Base-by-base conservation (phyloP, 2,329 filamentous ascomycete species). In the Colletotrichum euphorbiae region DNA sequence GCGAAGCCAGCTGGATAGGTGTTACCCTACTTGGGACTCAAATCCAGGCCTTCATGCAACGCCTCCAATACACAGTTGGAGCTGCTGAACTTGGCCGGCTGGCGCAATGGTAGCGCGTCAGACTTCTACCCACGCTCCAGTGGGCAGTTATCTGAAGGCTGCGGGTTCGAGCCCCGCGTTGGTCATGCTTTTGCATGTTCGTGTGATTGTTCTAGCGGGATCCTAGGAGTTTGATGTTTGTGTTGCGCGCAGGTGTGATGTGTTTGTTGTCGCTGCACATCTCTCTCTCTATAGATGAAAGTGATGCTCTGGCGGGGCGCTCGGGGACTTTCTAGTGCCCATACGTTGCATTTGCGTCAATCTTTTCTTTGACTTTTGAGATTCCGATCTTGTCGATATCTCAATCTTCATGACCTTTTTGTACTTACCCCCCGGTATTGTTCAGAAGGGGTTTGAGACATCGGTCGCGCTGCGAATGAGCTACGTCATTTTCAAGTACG, bases 101-200 rank as follows among this genome's bases (percentile, higher is more conserved):
- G 66, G 66, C 66, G 66, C 62, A 69, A 69, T 69, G 66, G 66
- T 69, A 69, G 66, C 66, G 66, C 66, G 48, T 69, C 66, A 69
- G 66, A 69, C 66, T 69, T 69, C 66, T 69, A 68, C 11, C 4
- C 3, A 13, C 21, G 38, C 6, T 2, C 0, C 0, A 45, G 36
- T 4, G 13, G 15, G 21, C 21, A 33, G 61, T 11, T 1, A 69
- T 69, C 66, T 69, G 66, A 54, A 65, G 66, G 66, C 50, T 69
- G 66, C 48, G 66, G 66, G 66, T 69, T 69, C 66, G 66, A 69
- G 66, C 62, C 66, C 66, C 66, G 48, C 66, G 66, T 69, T 66
- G 66, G 66, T 69, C 66, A 69, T 1, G 1, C 1, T 15, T 68
- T 68, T 24, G 11, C 6, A 3, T n/a, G 38, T 62, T 31, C 1